Evolutionary conservation across 495 filamentous ascomycete genomes (phyloP), one percentile per base, ranked within the genome.

Genomic region (Talaromyces borbonicus): DNA sequence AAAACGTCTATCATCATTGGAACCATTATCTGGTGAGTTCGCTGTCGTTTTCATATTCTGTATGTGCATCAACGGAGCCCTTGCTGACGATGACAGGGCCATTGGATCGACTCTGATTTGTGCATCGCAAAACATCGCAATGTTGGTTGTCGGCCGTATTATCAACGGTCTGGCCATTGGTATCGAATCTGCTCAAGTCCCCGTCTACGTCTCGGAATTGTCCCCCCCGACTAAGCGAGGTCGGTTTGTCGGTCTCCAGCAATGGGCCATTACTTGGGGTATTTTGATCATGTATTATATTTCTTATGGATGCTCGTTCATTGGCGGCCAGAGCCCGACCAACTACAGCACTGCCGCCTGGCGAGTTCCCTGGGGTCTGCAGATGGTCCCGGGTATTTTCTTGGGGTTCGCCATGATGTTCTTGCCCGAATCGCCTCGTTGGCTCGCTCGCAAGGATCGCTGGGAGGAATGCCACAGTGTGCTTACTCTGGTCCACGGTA

Each of bases 211-310:
- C 43, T 77, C 81, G 16, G 85, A 89, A 54, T 54, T 89, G 6
- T 74, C 84, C 4, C 80, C 77, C 7, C 83, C 83, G 3, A 69
- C 72, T 29, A 80, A 79, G 62, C 77, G 85, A 55, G 84, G 85
- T 22, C 72, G 81, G 26, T 69, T 90, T 12, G 77, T 87, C 24
- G 79, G 81, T 26, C 66, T 78, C 48, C 80, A 87, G 51, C 84
- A 87, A 63, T 85, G 83, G 83, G 78, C 84, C 35, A 85, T 88
- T 50, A 85, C 80, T 43, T 85, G 81, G 80, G 85, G 85, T 57
- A 87, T 88, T 50, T 49, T 87, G 49, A 87, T 88, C 58, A 87
- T 89, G 84, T 88, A 81, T 69, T 71, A 71, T 58, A 80, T 93
- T 55, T 86, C 77, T 47, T 92, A 85, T 45, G 87, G 85, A 11